These are phyloP conservation scores for Apiospora rasikravindrae DNA, from an alignment of 2,329 filamentous ascomycete species.

Conservation along the genomic window DNA sequence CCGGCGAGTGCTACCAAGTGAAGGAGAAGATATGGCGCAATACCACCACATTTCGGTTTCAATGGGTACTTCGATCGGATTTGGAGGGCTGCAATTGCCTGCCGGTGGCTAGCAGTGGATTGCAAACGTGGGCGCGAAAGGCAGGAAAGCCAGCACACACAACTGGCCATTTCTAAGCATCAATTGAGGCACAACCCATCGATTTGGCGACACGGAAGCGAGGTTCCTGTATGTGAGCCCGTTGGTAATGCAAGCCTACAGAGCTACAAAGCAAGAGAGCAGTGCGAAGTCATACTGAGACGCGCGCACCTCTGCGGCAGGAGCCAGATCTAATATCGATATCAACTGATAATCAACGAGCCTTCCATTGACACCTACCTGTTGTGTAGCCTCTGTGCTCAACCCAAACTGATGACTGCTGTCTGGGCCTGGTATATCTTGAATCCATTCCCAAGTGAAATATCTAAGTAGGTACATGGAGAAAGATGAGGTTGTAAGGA, in stretches of 20 bases:
- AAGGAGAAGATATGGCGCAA: not conserved
- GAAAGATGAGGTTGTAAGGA: not conserved
- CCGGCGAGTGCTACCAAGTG: constrained; percentile 15
- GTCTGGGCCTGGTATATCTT: not conserved
- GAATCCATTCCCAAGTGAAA: not conserved
- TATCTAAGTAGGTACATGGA: no score
- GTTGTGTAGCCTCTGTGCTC: not conserved
- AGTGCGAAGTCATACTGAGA: not conserved
- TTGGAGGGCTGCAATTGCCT: not conserved
- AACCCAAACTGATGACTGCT: not conserved
- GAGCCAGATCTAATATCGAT: not conserved
- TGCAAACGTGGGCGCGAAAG: not conserved
- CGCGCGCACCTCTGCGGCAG: not conserved
- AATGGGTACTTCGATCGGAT: not conserved
- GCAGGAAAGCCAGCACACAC: not conserved
- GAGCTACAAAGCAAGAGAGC: not conserved
- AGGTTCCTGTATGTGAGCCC: not conserved
- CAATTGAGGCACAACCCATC: not conserved
- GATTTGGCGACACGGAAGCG: not conserved
- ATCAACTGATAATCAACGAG: not conserved
- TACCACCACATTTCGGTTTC: not conserved
- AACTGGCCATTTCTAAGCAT: not conserved
- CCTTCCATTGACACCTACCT: not conserved
- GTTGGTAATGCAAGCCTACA: not conserved
- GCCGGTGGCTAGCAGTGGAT: not conserved